These are phyloP conservation scores for Ogataea haglerorum DNA, from an alignment of 805 yeast species.

Conservation along the genomic window DNA sequence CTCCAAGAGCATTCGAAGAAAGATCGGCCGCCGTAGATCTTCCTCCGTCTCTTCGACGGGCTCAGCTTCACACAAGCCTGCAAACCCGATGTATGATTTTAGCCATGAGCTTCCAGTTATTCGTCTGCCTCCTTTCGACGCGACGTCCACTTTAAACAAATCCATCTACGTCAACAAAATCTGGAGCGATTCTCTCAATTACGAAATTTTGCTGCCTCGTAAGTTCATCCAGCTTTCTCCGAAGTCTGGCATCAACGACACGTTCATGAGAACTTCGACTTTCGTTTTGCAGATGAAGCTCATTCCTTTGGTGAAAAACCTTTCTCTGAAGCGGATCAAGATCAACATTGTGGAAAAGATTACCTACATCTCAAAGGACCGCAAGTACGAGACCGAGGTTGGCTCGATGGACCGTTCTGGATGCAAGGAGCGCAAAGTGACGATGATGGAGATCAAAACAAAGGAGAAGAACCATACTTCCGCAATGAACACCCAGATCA, in stretches of 20 bases:
- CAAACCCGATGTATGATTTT: constrained; percentile 32
- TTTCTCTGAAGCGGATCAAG: constrained; percentile 59
- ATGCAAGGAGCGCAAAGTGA: constrained; percentile 49
- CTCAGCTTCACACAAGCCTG: constrained; percentile 11
- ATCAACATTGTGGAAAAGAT: constrained; percentile 66
- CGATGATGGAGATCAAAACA: constrained; percentile 64
- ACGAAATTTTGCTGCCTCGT: constrained; percentile 67
- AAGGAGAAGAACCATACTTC: constrained; percentile 37
- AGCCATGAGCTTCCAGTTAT: constrained; percentile 44
- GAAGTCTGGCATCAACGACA: constrained; percentile 34
- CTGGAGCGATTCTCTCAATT: constrained; percentile 70
- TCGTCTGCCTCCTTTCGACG: constrained; percentile 54
- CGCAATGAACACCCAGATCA: constrained; percentile 54
- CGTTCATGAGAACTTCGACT: constrained; percentile 21
- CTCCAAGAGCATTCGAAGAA: constrained; percentile 24
- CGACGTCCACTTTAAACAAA: constrained; percentile 58
- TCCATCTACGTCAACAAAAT: constrained; percentile 73
- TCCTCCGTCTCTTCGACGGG: constrained; percentile 11
- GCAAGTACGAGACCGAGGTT: constrained; percentile 51
- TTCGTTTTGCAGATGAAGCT: constrained; percentile 59
- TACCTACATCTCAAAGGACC: constrained; percentile 56
- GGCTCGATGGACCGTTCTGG: constrained; percentile 36
- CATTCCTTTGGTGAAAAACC: constrained; percentile 60
- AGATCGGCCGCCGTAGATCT: constrained; percentile 23
- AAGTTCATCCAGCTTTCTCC: constrained; percentile 66